phyloP scores from a whole-genome alignment of 306 rosid genomes.

The Cicer yamashitae region DNA sequence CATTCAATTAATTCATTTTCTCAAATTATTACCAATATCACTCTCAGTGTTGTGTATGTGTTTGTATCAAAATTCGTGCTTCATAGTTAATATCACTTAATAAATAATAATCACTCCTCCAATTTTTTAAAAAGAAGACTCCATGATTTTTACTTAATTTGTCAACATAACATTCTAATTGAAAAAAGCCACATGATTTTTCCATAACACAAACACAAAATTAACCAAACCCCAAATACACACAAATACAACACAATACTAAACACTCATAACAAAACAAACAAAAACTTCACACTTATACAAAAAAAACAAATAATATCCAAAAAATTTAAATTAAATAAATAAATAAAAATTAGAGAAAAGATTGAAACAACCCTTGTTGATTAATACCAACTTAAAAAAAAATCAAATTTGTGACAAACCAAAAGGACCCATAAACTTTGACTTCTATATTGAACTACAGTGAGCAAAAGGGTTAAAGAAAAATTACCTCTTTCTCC shows the following conservation, averaged over 20 bases:
- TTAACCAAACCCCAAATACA: conserved; percentile 39
- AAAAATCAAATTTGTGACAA: conserved; percentile 12
- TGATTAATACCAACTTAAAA: background rate
- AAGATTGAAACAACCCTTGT: conserved; percentile 39
- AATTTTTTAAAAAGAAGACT: background rate
- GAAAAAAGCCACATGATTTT: conserved; percentile 21
- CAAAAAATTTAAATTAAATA: background rate
- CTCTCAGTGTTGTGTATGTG: no score
- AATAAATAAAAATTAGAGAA: background rate
- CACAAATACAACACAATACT: conserved; percentile 22
- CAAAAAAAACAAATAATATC: conserved; percentile 26
- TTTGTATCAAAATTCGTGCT: no score
- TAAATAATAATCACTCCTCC: no score
- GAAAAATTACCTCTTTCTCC: conserved; percentile 50
- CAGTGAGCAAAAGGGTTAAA: conserved; percentile 39
- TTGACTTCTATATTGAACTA: conserved; percentile 58
- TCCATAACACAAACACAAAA: conserved; percentile 44
- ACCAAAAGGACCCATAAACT: conserved; percentile 48
- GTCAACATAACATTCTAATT: background rate
- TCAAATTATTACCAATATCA: no score
- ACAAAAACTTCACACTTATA: conserved; percentile 33
- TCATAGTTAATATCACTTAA: no score
- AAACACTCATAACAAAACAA: conserved; percentile 25
- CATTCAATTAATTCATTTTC: no score
- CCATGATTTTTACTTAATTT: background rate